Percentiles rank a stretch among this genome's conserved stretches.
Conservation (phyloP, 208 protist species). For the Leishmania tropica region DNA sequence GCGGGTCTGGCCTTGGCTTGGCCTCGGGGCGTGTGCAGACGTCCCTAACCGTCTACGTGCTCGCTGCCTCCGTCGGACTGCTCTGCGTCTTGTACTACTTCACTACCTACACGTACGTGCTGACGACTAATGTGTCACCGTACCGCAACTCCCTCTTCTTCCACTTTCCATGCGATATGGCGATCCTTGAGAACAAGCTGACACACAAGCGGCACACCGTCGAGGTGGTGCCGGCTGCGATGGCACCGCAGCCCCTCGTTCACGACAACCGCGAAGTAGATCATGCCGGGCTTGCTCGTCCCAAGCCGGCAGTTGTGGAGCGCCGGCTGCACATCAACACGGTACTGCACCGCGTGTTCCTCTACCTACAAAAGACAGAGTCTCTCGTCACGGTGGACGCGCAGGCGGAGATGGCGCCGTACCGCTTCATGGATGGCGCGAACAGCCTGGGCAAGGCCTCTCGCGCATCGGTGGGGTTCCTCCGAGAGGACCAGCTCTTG, state of each 20-base stretch:
- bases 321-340: conserved; percentile 57
- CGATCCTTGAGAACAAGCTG: conserved; percentile 65
- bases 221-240: conserved; percentile 10
- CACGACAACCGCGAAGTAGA: not conserved
- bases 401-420: conserved; percentile 37
- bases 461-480: conserved; percentile 15
- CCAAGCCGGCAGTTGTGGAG: conserved; percentile 19
- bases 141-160: conserved; percentile 47
- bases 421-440: conserved; percentile 58
- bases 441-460: conserved; percentile 13
- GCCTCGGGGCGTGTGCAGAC: conserved; percentile 28
- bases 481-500: conserved; percentile 19
- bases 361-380: conserved; percentile 63
- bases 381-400: conserved; percentile 56
- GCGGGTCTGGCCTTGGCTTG: conserved; percentile 26
- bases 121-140: conserved; percentile 68
- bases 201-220: conserved; percentile 39
- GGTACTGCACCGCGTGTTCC: conserved; percentile 57
- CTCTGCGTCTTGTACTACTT: conserved; percentile 55
- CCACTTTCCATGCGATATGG: conserved; percentile 72
- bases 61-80: conserved; percentile 21
- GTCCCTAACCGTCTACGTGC: conserved; percentile 31
- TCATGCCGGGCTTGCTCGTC: not conserved
- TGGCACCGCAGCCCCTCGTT: not conserved
- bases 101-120: conserved; percentile 64